Conservation (phyloP, 768 basidiomycete species). For the Stropharia rugosoannulata region DNA sequence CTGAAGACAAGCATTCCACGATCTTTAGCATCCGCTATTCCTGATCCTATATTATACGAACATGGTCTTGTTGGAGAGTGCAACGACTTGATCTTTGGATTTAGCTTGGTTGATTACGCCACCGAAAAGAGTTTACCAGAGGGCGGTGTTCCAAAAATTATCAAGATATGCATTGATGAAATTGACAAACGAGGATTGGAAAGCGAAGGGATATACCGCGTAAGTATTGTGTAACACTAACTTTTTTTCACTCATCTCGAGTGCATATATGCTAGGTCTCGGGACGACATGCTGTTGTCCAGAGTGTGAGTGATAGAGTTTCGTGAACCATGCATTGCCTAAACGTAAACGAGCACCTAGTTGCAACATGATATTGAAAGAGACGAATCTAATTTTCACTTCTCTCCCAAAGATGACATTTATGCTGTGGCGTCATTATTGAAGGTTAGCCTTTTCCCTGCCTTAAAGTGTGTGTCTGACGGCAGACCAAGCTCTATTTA, state of each 20-base stretch:
- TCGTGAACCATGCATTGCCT: neutral
- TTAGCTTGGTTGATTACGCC: constrained; percentile 86
- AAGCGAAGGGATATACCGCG: constrained; percentile 79
- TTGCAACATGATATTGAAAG: constrained; percentile 85
- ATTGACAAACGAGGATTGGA: constrained; percentile 80
- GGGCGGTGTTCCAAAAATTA: constrained; percentile 75
- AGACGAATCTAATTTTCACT: constrained; percentile 74
- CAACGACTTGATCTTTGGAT: constrained; percentile 86
- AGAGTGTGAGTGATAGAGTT: constrained; percentile 51
- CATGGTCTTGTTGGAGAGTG: constrained; percentile 83
- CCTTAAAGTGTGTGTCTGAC: constrained; percentile 1
- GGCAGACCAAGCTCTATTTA: constrained; percentile 58
- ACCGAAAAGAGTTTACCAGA: constrained; percentile 74
- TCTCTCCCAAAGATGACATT: constrained; percentile 77
- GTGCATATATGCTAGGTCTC: constrained; percentile 53
- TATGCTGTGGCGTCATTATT: constrained; percentile 82
- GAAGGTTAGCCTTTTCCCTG: constrained; percentile 51
- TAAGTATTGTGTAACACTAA: constrained; percentile 27
- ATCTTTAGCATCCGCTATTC: constrained; percentile 62
- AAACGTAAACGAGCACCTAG: constrained; percentile 33
- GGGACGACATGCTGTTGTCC: constrained; percentile 81
- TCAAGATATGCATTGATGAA: constrained; percentile 78
- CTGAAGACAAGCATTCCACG: constrained; percentile 57
- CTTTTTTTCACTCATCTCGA: constrained; percentile 4
- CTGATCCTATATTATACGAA: constrained; percentile 72